Evolutionary conservation across 1,139 yeast species (phyloP).

Genomic region (Yamadazyma blattariae): DNA sequence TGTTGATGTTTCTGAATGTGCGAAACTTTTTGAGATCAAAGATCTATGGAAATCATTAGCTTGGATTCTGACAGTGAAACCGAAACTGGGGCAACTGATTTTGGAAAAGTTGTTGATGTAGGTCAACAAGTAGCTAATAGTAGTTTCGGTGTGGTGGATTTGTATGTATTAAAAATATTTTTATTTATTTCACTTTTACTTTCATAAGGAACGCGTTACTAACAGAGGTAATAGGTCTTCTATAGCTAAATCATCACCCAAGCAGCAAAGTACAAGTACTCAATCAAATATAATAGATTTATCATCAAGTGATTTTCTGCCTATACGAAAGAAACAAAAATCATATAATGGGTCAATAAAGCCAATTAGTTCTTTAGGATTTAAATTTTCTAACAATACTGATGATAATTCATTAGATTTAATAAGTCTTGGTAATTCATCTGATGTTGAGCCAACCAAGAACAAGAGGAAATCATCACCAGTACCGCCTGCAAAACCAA

Average conservation of each 20-base stretch:
- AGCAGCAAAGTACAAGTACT: too few relatives aligned
- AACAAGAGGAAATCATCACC: too few relatives aligned
- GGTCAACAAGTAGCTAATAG: neutral
- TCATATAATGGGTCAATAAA: too few relatives aligned
- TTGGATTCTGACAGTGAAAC: slow-evolving; percentile 1
- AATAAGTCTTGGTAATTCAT: neutral
- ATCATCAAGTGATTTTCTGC: too few relatives aligned
- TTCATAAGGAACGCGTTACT: too few relatives aligned
- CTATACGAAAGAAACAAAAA: too few relatives aligned
- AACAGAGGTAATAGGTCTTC: too few relatives aligned
- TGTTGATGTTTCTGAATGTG: slow-evolving; percentile 1
- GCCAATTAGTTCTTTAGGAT: too few relatives aligned
- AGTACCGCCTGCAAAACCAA: too few relatives aligned
- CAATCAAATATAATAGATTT: too few relatives aligned
- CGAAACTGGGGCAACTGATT: neutral
- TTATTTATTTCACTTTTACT: too few relatives aligned
- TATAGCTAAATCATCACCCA: too few relatives aligned
- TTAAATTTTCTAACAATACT: neutral
- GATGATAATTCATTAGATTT: slow-evolving; percentile 5
- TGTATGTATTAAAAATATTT: slow-evolving; percentile 1
- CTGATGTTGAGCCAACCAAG: neutral
- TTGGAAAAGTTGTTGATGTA: slow-evolving; percentile 3
- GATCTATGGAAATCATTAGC: slow-evolving; percentile 6
- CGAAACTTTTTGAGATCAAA: slow-evolving; percentile 1
- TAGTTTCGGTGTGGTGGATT: neutral